Evolutionary conservation across 208 protist species (phyloP), one percentile per base, ranked within the genome.

Genomic region (Trichomonas vaginalis): DNA sequence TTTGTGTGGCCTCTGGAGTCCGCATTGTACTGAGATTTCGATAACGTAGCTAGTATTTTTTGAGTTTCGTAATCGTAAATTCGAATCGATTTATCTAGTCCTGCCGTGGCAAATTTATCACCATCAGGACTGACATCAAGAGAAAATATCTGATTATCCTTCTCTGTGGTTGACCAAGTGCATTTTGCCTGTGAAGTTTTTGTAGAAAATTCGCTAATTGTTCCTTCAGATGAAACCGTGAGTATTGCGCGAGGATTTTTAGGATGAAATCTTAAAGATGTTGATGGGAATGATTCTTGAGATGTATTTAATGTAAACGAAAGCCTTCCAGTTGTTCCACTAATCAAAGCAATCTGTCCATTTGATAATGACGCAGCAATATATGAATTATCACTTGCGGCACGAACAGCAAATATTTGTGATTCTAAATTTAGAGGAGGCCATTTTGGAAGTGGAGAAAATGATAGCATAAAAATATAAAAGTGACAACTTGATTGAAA

Each of bases 61-160:
- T 92, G 40, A 12, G 86, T 92, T 92, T 92, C 35, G 27, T 51
- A 48, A 92, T 92, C 86, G n/a, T 92, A 92, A 14, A 92, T 35
- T 56, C 86, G 4, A 35, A 92, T 27, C n/a, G 17, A 51, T 92
- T 35, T 92, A 92, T 92, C 86, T 2, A 92, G 45, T 56, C 86
- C 86, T 48, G 86, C 86, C 10, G 86, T 92, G 23, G 45, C 86
- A 92, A 92, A 48, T 9, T 27, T 35, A 45, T 92, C 86, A 39
- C 86, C 45, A 51, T 6, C 45, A 45, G 3, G 17, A 17, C 17
- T 56, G 17, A 92, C 39, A 47, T 92, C 86, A 9, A 92, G 27
- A 51, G 86, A 9, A 47, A 51, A 51, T 48, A 51, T 92, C 27
- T 92, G 40, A 39, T 92, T 92, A 39, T 51, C n/a, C 45, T 92